Evolutionary conservation across 148 eudicot genomes (phyloP).

Genomic region (Vaccinium myrtillus): DNA sequence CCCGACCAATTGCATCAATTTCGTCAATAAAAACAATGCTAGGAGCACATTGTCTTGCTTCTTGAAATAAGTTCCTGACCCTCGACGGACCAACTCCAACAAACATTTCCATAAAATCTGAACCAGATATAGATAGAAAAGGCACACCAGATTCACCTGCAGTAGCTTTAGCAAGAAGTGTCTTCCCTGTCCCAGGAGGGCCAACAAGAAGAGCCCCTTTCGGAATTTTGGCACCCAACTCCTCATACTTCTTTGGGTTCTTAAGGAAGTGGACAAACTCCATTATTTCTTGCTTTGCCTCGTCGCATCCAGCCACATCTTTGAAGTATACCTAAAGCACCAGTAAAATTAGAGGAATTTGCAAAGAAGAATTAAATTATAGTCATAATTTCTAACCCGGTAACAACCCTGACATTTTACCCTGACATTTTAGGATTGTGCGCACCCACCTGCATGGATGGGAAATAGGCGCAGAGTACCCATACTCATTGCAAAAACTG

Average conservation of each 20-base stretch:
- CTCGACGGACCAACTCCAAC: constrained; percentile 74
- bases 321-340: constrained; percentile 47
- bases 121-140: constrained; percentile 61
- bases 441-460: not conserved
- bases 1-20: constrained; percentile 75
- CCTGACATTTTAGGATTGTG: not conserved
- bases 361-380: not conserved
- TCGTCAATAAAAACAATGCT: constrained; percentile 72
- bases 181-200: constrained; percentile 81
- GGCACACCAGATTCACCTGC: constrained; percentile 75
- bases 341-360: not conserved
- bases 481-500: not conserved
- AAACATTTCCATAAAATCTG: constrained; percentile 81
- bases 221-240: constrained; percentile 67
- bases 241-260: constrained; percentile 64
- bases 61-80: constrained; percentile 61
- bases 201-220: constrained; percentile 74
- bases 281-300: constrained; percentile 73
- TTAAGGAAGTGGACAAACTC: constrained; percentile 61
- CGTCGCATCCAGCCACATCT: constrained; percentile 75
- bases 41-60: constrained; percentile 66
- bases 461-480: not conserved
- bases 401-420: not conserved
- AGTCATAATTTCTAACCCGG: not conserved
- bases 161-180: constrained; percentile 69